Base-by-base conservation (phyloP, 2,329 filamentous ascomycete genomes). In the Orbilia brochopaga region DNA sequence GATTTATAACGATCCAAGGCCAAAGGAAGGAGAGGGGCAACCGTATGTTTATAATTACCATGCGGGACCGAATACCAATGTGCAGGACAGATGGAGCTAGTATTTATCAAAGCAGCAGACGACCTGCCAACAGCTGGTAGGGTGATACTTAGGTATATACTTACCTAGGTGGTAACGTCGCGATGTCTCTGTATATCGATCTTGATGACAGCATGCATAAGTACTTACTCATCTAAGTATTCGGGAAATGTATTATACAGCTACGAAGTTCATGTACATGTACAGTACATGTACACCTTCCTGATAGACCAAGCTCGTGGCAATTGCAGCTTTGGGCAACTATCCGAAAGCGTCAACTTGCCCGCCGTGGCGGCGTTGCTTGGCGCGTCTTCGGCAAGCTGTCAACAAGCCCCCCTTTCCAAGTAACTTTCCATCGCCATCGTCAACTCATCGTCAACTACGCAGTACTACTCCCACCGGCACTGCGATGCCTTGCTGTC, bases 1-100 rank as follows among this genome's bases (percentile, higher is more conserved):
- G 40, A 51, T 65, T 42, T 60, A 72, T 46, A 72, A 72, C 35
- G 67, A 72, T 30, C 67, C 67, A 19, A 23, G 32, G 40, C 40
- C 3, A 10, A 54, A 62, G 10, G 55, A 64, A 24, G 27, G 40
- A 23, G 67, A 54, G 2, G 66, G 59, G 1, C 55, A 40, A 1
- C 40, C 50, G 35, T 3, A 37, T 8, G 54, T 23, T 2, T 6
- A 46, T 51, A 17, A 35, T 24, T 54, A 32, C 46, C 30, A 21
- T 13, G 50, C 2, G 7, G 50, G 11, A 27, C 30, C 30, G n/a
- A 17, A 30, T 23, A 4, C 17, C 15, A 24, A 4, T 51, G 19
- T 11, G 10, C 15, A 23, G 27, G 27, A 3, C 27, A 32, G 27
- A 8, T 32, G 27, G 27, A 32, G 8, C 8, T 32, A 8, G 8